phyloP scores from a whole-genome alignment of 2,329 filamentous ascomycete genomes.

The Phaeosphaeria sp. region DNA sequence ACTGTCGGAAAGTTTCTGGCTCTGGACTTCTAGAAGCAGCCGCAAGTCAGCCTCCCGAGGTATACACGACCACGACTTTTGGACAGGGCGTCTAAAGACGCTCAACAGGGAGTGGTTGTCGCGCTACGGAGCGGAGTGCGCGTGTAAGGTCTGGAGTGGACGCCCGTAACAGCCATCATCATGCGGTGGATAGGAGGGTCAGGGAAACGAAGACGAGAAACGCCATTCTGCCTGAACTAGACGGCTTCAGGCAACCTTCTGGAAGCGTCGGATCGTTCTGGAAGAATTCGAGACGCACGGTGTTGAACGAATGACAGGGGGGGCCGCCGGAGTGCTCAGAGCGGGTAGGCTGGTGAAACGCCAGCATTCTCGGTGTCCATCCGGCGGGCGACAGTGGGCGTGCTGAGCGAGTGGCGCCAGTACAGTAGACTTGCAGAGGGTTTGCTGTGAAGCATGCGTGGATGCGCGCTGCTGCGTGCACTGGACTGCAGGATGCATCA shows the following conservation, averaged over 20 bases:
- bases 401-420: slow-evolving; percentile 6
- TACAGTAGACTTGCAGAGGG: too few species aligned
- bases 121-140: slow-evolving; percentile 17
- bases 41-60: slow-evolving; percentile 21
- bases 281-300: slow-evolving; percentile 28
- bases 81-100: neutral
- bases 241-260: slow-evolving; percentile 39
- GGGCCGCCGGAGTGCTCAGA: slow-evolving; percentile 1
- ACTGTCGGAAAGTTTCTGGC: slow-evolving; percentile 20
- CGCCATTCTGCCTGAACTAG: slow-evolving; percentile 24
- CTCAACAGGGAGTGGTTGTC: neutral
- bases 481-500: slow-evolving; percentile 2
- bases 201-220: slow-evolving; percentile 33
- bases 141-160: slow-evolving; percentile 10
- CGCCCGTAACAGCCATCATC: slow-evolving; percentile 5
- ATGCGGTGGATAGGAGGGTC: slow-evolving; percentile 27
- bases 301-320: slow-evolving; percentile 22
- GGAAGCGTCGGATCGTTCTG: slow-evolving; percentile 35
- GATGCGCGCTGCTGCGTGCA: slow-evolving; percentile 6
- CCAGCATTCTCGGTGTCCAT: slow-evolving; percentile 18
- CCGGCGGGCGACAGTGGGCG: slow-evolving; percentile 6
- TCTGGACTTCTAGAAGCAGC: slow-evolving; percentile 26
- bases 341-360: slow-evolving; percentile 26
- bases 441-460: slow-evolving; percentile 13
- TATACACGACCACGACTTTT: slow-evolving; percentile 4